Conservation (phyloP, 2,329 filamentous ascomycete species). For the Alternaria ventricosa region DNA sequence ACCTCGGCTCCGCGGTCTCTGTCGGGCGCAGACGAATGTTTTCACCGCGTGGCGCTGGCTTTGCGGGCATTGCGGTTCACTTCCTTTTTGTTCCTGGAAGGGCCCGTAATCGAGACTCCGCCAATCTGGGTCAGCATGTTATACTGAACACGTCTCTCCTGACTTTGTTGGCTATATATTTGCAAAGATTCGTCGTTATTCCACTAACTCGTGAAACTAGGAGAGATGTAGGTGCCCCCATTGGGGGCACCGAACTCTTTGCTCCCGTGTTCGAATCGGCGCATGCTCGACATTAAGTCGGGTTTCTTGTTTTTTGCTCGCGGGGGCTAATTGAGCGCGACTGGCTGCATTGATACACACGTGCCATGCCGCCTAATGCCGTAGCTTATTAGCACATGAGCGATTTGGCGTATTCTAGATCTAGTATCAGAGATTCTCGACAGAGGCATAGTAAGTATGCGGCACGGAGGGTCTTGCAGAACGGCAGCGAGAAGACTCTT, state of each 20-base stretch:
- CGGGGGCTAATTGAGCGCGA: neutral
- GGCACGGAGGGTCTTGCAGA: neutral
- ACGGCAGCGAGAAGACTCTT: neutral
- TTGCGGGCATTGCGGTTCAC: neutral
- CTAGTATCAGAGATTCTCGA: neutral
- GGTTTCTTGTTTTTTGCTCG: neutral
- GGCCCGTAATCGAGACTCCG: neutral
- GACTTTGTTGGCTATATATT: neutral
- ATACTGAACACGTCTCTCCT: neutral
- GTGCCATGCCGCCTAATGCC: neutral
- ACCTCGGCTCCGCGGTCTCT: no score
- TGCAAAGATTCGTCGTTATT: neutral
- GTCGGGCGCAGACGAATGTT: neutral
- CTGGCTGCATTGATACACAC: neutral
- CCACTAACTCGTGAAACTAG: neutral
- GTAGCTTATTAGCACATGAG: no score
- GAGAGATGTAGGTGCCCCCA: neutral
- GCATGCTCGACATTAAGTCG: neutral
- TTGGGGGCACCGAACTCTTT: slow-evolving; percentile 1
- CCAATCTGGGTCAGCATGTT: neutral
- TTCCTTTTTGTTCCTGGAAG: neutral
- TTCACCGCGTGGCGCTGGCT: no score
- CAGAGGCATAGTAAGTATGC: neutral
- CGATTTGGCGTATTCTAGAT: neutral
- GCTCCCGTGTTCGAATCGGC: neutral